These are phyloP conservation scores for Remersonia thermophila DNA, from an alignment of 2,329 filamentous ascomycete species.

Conservation along the genomic window DNA sequence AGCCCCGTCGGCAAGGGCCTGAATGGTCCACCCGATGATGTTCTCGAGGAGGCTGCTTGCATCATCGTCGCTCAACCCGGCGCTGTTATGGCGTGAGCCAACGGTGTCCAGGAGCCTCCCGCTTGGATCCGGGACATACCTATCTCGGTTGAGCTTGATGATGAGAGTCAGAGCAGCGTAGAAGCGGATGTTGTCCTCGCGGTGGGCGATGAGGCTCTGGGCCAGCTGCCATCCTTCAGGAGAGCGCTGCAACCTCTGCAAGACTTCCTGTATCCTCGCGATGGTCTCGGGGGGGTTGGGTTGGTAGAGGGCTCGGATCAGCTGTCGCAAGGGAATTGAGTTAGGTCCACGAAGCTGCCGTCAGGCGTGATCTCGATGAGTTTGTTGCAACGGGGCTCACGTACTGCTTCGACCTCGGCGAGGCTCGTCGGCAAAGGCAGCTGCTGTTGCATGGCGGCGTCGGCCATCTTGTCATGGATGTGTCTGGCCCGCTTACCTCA, in stretches of 20 bases:
- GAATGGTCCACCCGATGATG: constrained; percentile 50
- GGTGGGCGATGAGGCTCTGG: constrained; percentile 56
- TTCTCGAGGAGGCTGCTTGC: constrained; percentile 46
- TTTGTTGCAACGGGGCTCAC: constrained; percentile 6
- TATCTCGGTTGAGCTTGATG: constrained; percentile 88
- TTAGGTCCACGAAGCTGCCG: too few species aligned
- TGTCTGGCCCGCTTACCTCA: too few species aligned
- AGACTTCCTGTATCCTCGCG: constrained; percentile 50
- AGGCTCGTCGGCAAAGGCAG: constrained; percentile 23
- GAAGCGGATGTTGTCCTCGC: constrained; percentile 69
- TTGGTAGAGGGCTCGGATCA: constrained; percentile 42
- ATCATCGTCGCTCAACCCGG: constrained; percentile 43
- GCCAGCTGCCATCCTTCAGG: constrained; percentile 77
- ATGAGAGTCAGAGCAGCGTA: constrained; percentile 89
- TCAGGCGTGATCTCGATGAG: neutral
- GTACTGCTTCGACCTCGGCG: constrained; percentile 24
- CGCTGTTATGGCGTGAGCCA: constrained; percentile 19
- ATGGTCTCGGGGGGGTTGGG: constrained; percentile 37
- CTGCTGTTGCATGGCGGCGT: constrained; percentile 18
- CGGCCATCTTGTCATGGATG: constrained; percentile 1
- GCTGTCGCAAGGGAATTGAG: constrained; percentile 18
- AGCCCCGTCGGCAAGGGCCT: constrained; percentile 37
- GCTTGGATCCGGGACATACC: constrained; percentile 33
- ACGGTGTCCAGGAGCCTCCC: too few species aligned
- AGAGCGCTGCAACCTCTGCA: constrained; percentile 69